phyloP scores from a whole-genome alignment of 2,329 filamentous ascomycete genomes.

The Ophiostoma sp. region DNA sequence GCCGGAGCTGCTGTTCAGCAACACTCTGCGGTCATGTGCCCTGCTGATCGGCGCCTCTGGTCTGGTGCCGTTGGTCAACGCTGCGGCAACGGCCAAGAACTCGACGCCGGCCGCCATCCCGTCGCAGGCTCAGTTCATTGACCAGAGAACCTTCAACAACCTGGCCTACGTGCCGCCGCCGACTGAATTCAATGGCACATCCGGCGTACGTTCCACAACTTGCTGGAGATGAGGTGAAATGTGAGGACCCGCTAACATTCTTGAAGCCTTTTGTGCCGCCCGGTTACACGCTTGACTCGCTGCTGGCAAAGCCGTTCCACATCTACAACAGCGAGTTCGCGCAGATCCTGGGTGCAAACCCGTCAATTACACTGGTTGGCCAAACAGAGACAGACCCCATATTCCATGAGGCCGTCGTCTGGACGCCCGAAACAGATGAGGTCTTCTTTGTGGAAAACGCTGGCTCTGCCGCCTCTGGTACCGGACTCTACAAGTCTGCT shows the following conservation, averaged over 20 bases:
- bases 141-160: constrained; percentile 43
- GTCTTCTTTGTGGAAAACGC: constrained; percentile 53
- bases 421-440: constrained; percentile 46
- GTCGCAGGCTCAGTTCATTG: constrained; percentile 40
- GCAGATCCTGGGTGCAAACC: constrained; percentile 45
- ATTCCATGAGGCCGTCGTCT: constrained; percentile 54
- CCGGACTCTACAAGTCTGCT: constrained; percentile 47
- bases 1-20: constrained; percentile 12
- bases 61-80: not conserved
- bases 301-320: constrained; percentile 41
- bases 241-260: not conserved
- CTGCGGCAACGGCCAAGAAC: not conserved
- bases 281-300: constrained; percentile 37
- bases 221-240: not conserved
- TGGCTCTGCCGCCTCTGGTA: constrained; percentile 43
- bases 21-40: constrained; percentile 5
- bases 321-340: constrained; percentile 49
- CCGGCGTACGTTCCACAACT: not conserved
- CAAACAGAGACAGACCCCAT: constrained; percentile 41
- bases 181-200: constrained; percentile 35
- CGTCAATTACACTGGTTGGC: constrained; percentile 47
- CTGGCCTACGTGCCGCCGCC: constrained; percentile 40
- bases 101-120: constrained; percentile 27
- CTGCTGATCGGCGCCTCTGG: not conserved
- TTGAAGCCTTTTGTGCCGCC: constrained; percentile 42